Evolutionary conservation across 163 green algal species (phyloP), one percentile per base, ranked within the genome.

Genomic region (Chloroidium sp.): DNA sequence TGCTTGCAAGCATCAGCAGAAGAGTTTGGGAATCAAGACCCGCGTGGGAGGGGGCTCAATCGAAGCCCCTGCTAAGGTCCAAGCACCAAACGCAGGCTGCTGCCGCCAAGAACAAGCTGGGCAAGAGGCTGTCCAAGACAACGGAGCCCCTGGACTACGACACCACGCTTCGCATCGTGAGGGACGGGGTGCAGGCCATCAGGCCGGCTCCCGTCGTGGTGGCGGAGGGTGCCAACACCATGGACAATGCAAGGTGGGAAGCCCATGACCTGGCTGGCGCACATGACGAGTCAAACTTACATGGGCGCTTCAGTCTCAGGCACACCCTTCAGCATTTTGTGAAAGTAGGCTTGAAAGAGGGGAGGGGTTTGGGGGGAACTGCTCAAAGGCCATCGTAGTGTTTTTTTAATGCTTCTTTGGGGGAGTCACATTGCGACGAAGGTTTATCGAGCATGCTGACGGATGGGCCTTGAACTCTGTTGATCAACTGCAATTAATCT

Each of bases 211-310:
- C 92, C 2, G 78, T 95, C 0, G 84, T 96, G 36, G 85, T 93
- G 36, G 86, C 88, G n/a, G 92, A 96, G 80, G 92, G 92, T 3
- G 92, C 92, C 75, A 97, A 97, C 85, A 97, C 92, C 4, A 96
- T 97, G 92, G 92, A 95, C 86, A 88, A 93, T 59, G 87, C 87
- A 67, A 83, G 91, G 82, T 87, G 75, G 8, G 78, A 36, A 36
- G 36, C 36, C 36, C 36, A 36, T 36, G 36, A 36, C 36, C 36
- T 36, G 36, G 36, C 36, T 36, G 36, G 36, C 36, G 36, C 36
- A 36, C 36, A 36, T 78, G 2, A n/a, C 62, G 13, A 12, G 74
- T 60, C 77, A 13, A 62, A 10, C 74, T 77, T 14, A 10, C 14
- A 10, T 77, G 8, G 74, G n/a, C 74, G 14, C 14, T n/a, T 60